Conservation (phyloP, 192 early-diverging fungal species). For the Coemansia sp. region DNA sequence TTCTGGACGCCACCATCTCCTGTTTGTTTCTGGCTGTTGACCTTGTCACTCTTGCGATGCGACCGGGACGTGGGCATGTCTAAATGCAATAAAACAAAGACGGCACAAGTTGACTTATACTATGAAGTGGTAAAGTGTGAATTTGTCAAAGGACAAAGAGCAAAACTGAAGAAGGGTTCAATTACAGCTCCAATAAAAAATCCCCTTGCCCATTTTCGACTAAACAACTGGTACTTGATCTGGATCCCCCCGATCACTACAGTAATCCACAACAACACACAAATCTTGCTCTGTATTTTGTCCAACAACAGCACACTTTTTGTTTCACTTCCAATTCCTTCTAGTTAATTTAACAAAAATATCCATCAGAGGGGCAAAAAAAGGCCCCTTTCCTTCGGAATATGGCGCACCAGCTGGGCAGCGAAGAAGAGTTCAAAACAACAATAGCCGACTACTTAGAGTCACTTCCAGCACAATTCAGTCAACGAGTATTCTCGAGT, state of each 20-base stretch:
- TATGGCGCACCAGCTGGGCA: constrained; percentile 21
- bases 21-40: background rate
- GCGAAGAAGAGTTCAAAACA: constrained; percentile 63
- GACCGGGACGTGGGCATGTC: background rate
- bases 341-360: too few relatives aligned
- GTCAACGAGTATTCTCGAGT: constrained; percentile 77
- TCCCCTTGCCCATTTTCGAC: background rate
- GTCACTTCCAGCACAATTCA: constrained; percentile 71
- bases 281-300: background rate
- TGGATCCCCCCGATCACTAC: background rate
- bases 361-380: too few relatives aligned
- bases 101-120: too few relatives aligned
- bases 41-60: background rate
- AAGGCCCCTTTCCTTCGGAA: background rate
- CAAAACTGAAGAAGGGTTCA: too few relatives aligned
- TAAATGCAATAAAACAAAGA: background rate
- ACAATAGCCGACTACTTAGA: constrained; percentile 80
- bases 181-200: too few relatives aligned
- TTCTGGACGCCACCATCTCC: background rate
- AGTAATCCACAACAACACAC: background rate
- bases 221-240: background rate
- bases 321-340: background rate
- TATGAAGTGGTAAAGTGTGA: too few relatives aligned
- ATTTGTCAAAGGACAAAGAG: background rate
- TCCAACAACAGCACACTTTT: background rate